These are phyloP conservation scores for Cyanidiococcus yangmingshanensis DNA, from an alignment of 23 red algal species.

Conservation along the genomic window DNA sequence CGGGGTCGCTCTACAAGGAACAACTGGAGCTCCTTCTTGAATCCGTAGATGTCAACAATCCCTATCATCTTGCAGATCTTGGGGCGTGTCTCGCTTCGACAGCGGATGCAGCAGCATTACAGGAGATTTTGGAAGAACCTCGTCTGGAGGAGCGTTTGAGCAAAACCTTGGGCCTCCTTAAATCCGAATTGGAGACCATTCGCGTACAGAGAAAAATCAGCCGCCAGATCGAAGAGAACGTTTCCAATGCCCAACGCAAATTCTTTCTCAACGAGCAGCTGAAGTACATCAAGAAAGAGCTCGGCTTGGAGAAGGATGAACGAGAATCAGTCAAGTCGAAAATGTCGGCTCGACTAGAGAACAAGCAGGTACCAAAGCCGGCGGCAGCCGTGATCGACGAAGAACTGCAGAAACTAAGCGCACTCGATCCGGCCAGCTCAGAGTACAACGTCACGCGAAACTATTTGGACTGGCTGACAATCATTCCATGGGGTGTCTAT, in stretches of 20 bases:
- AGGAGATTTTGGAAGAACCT: slow-evolving; percentile 77
- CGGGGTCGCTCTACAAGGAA: slow-evolving; percentile 90
- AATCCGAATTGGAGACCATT: slow-evolving; percentile 83
- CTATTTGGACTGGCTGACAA: slow-evolving; percentile 95
- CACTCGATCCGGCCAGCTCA: slow-evolving; percentile 75
- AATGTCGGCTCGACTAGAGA: slow-evolving; percentile 57
- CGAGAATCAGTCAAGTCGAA: slow-evolving; percentile 58
- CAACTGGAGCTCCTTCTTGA: slow-evolving; percentile 82
- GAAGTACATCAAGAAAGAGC: slow-evolving; percentile 88
- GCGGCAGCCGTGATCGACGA: slow-evolving; percentile 61
- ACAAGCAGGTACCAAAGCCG: slow-evolving; percentile 52
- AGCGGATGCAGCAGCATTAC: slow-evolving; percentile 67
- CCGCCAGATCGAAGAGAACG: slow-evolving; percentile 85
- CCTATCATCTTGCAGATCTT: slow-evolving; percentile 84
- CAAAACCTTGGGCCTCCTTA: slow-evolving; percentile 68
- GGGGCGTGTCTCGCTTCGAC: slow-evolving; percentile 80
- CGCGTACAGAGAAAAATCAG: slow-evolving; percentile 80
- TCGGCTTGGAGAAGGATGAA: slow-evolving; percentile 93
- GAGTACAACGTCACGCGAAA: slow-evolving; percentile 88
- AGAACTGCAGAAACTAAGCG: slow-evolving; percentile 74
- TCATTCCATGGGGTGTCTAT: slow-evolving; percentile 79
- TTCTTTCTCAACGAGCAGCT: slow-evolving; percentile 97
- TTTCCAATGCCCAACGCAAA: slow-evolving; percentile 64
- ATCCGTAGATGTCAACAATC: slow-evolving; percentile 83
- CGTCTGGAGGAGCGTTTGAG: slow-evolving; percentile 68